Conservation (phyloP, 2,329 filamentous ascomycete genomes). For the Thyridium curvatum region DNA sequence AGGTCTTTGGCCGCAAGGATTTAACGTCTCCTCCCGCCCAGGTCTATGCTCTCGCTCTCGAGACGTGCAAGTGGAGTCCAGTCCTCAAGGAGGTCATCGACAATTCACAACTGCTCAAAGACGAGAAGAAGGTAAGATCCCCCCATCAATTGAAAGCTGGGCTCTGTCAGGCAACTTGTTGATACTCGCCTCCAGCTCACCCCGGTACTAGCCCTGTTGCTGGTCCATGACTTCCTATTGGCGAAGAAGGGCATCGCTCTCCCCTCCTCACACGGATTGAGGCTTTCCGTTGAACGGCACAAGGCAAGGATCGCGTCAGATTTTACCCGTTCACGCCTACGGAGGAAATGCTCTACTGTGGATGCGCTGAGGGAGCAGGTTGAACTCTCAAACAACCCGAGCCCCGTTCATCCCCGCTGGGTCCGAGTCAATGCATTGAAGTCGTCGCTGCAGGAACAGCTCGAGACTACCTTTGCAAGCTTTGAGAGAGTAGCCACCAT, state of each 20-base stretch:
- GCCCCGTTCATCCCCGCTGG: conserved; percentile 72
- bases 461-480: conserved; percentile 65
- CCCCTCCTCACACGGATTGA: conserved; percentile 70
- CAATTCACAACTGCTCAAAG: conserved; percentile 63
- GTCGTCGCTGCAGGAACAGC: conserved; percentile 62
- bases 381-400: conserved; percentile 42
- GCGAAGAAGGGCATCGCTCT: conserved; percentile 78
- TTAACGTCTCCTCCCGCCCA: conserved; percentile 75
- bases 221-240: conserved; percentile 81
- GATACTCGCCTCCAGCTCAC: conserved; percentile 53
- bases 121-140: conserved; percentile 71
- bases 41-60: conserved; percentile 79
- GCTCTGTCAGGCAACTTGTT: conserved; percentile 2
- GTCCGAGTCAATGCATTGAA: conserved; percentile 78
- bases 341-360: conserved; percentile 61
- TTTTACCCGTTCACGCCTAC: conserved; percentile 71
- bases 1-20: conserved; percentile 68
- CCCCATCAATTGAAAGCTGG: conserved; percentile 21
- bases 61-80: conserved; percentile 85
- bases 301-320: conserved; percentile 76
- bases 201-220: conserved; percentile 70
- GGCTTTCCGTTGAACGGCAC: conserved; percentile 70
- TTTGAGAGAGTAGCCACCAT: conserved; percentile 54
- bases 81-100: conserved; percentile 89
- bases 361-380: conserved; percentile 58